Evolutionary conservation across 116 monocot species (phyloP).

Genomic region (Cymodocea nodosa): DNA sequence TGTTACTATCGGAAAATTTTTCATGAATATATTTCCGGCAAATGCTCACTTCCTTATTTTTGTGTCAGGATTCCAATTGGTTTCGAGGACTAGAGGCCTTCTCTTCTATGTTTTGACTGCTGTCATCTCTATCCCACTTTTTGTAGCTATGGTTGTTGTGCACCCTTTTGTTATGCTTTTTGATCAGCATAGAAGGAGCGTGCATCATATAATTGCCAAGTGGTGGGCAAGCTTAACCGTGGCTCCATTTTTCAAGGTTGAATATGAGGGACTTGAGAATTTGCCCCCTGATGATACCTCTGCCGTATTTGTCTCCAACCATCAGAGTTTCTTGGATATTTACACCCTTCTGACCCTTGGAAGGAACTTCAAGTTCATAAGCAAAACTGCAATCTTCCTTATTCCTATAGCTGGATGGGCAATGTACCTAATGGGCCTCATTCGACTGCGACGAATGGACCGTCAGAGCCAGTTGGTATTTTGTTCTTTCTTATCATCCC

Average conservation of each 20-base stretch:
- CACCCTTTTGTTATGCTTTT: conserved; percentile 81
- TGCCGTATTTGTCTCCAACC: conserved; percentile 89
- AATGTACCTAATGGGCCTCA: conserved; percentile 73
- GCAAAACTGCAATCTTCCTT: conserved; percentile 73
- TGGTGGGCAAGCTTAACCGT: conserved; percentile 62
- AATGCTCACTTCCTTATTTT: neutral
- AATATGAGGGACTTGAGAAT: conserved; percentile 72
- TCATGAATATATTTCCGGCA: neutral
- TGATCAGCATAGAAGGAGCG: conserved; percentile 58
- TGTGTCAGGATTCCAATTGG: conserved; percentile 27
- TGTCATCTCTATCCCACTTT: conserved; percentile 34
- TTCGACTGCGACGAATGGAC: conserved; percentile 83
- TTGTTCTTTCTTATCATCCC: neutral
- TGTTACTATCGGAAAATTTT: neutral
- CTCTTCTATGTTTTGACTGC: conserved; percentile 58
- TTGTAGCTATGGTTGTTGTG: conserved; percentile 45
- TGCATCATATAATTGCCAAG: conserved; percentile 64
- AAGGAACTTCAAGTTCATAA: conserved; percentile 86
- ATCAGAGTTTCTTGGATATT: conserved; percentile 91
- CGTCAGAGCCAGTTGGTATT: conserved; percentile 79
- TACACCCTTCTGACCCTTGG: conserved; percentile 77
- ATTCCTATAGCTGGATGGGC: conserved; percentile 88
- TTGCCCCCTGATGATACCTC: conserved; percentile 39
- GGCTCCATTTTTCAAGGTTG: conserved; percentile 48
- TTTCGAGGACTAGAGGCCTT: conserved; percentile 50